These are phyloP conservation scores for Penicillium egyptiacum DNA, from an alignment of 495 filamentous ascomycete species.

Conservation along the genomic window DNA sequence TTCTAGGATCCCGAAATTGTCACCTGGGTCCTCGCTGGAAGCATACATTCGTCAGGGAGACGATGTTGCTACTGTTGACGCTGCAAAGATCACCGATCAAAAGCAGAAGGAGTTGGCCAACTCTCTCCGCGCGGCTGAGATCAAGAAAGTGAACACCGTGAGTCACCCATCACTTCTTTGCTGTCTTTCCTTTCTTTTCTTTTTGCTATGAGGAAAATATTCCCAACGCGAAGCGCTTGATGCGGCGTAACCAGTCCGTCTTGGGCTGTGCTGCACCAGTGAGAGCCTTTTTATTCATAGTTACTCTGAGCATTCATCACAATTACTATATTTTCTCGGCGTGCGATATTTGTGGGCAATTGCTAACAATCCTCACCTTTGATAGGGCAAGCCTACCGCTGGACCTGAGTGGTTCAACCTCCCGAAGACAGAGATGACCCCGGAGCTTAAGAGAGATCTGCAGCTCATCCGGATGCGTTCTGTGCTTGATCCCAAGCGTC, in stretches of 20 bases:
- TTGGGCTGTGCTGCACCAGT: constrained; percentile 71
- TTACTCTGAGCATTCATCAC: constrained; percentile 83
- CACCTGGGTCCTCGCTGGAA: constrained; percentile 34
- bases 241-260: constrained; percentile 66
- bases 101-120: constrained; percentile 46
- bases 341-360: constrained; percentile 8
- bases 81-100: constrained; percentile 42
- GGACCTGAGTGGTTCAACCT: constrained; percentile 79
- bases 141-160: constrained; percentile 47
- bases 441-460: constrained; percentile 82
- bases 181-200: constrained; percentile 16
- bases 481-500: constrained; percentile 83
- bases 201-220: constrained; percentile 69
- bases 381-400: constrained; percentile 57
- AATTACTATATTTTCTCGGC: constrained; percentile 11
- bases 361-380: constrained; percentile 34
- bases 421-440: constrained; percentile 76
- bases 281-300: constrained; percentile 87
- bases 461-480: constrained; percentile 85
- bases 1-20: constrained; percentile 44
- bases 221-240: constrained; percentile 60
- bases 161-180: constrained; percentile 16
- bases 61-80: constrained; percentile 49
- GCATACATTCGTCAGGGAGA: constrained; percentile 51
- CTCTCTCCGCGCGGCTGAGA: constrained; percentile 41